A percentile compares a stretch with the other conserved stretches of the same genome.
These are phyloP conservation scores for Fomitopsis betulina DNA, from an alignment of 1,284 basidiomycete species.

Conservation along the genomic window DNA sequence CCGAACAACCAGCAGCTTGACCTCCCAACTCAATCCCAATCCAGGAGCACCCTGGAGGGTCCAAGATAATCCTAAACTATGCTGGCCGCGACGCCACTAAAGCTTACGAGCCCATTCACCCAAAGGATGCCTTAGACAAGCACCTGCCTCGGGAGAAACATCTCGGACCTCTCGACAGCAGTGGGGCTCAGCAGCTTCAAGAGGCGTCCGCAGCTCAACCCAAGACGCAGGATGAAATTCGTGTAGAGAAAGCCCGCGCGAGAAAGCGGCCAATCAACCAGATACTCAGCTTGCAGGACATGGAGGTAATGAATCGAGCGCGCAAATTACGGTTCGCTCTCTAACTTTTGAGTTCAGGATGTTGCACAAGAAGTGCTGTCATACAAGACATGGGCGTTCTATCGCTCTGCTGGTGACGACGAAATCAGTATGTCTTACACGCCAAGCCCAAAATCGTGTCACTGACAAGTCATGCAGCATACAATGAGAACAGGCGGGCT, in stretches of 20 bases:
- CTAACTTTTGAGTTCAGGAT: conserved; percentile 24
- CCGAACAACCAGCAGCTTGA: background rate
- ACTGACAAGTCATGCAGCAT: conserved; percentile 33
- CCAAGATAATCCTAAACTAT: conserved; percentile 73
- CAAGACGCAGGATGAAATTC: conserved; percentile 67
- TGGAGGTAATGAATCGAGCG: conserved; percentile 49
- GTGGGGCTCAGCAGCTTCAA: conserved; percentile 43
- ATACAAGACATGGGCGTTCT: conserved; percentile 77
- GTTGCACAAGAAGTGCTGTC: conserved; percentile 64
- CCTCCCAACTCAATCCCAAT: background rate
- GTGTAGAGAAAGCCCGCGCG: conserved; percentile 58
- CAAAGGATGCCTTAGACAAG: conserved; percentile 65
- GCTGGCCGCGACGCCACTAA: conserved; percentile 76
- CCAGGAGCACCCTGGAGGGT: conserved; percentile 81
- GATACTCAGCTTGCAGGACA: conserved; percentile 73
- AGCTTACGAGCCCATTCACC: conserved; percentile 72
- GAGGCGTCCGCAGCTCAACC: conserved; percentile 35
- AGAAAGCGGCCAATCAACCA: conserved; percentile 60
- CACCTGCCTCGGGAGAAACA: conserved; percentile 61
- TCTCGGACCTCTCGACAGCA: conserved; percentile 62
- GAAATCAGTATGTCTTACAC: conserved; percentile 57
- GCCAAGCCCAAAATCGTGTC: background rate
- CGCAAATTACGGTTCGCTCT: too few relatives aligned
- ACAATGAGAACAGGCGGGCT: conserved; percentile 64
- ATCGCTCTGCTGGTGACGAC: conserved; percentile 79